phyloP scores from a whole-genome alignment of 2,329 filamentous ascomycete genomes.

The Bipolaris bicolor region DNA sequence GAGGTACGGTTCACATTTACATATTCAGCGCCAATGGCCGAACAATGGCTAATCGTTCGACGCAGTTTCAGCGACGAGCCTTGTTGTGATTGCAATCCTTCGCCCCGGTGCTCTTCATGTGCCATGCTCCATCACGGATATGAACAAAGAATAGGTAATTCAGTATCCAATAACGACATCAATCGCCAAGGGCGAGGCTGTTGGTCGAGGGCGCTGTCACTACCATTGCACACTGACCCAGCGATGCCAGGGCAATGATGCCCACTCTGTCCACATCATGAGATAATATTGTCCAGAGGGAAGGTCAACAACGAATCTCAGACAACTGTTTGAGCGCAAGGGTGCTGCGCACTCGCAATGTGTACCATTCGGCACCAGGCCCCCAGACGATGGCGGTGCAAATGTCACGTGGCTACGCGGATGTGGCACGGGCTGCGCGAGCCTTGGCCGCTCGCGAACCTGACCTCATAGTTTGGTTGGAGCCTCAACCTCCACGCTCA shows the following conservation, averaged over 20 bases:
- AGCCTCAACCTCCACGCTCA: background rate
- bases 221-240: background rate
- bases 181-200: background rate
- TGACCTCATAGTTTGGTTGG: slow-evolving; percentile 14
- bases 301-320: background rate
- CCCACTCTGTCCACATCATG: background rate
- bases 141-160: background rate
- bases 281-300: background rate
- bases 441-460: slow-evolving; percentile 17
- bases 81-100: background rate
- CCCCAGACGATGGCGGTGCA: background rate
- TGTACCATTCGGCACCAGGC: background rate
- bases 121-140: background rate
- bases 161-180: background rate
- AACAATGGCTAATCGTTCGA: background rate
- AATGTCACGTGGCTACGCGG: slow-evolving; percentile 20
- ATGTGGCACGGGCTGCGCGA: slow-evolving; percentile 10
- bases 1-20: background rate
- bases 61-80: background rate
- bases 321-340: too few species aligned
- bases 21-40: background rate
- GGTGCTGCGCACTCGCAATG: background rate
- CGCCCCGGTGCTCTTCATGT: background rate
- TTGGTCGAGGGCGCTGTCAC: background rate
- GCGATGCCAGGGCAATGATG: background rate